Evolutionary conservation across 352 stramenopile species (phyloP).

Genomic region (Peronospora farinosa): DNA sequence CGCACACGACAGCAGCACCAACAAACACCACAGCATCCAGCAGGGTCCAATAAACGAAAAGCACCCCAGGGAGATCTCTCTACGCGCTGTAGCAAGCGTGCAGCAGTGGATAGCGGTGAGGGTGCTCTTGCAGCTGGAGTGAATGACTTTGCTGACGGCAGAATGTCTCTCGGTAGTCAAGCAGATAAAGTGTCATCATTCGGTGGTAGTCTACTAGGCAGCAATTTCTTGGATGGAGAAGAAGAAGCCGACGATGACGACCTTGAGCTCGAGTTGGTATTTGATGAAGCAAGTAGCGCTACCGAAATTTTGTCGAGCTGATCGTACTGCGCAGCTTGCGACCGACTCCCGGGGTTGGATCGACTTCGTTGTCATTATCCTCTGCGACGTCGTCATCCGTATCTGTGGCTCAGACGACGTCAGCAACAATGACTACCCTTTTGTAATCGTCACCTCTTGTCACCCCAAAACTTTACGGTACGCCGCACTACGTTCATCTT

Average conservation of each 20-base stretch:
- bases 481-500: conserved; percentile 25
- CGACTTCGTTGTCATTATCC: conserved; percentile 43
- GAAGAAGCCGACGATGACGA: conserved; percentile 38
- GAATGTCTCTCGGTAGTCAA: conserved; percentile 6
- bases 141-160: conserved; percentile 27
- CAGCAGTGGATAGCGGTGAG: conserved; percentile 25
- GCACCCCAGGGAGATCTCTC: conserved; percentile 26
- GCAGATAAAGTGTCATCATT: conserved; percentile 24
- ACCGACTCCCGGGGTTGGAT: conserved; percentile 29
- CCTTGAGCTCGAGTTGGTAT: conserved; percentile 56
- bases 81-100: conserved; percentile 36
- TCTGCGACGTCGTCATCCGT: conserved; percentile 32
- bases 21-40: conserved; percentile 11
- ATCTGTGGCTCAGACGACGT: conserved; percentile 24
- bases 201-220: conserved; percentile 32
- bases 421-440: conserved; percentile 29
- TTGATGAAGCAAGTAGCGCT: conserved; percentile 64
- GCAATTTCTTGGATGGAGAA: conserved; percentile 26
- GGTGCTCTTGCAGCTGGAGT: conserved; percentile 6
- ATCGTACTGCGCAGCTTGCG: conserved; percentile 63
- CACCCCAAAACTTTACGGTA: conserved; percentile 29
- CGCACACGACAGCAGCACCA: conserved; percentile 20
- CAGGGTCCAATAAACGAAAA: conserved; percentile 42
- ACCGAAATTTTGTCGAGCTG: conserved; percentile 74
- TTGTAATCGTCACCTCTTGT: conserved; percentile 32